Conservation (phyloP, 202 grass and related monocot genomes). For the Zizania palustris region DNA sequence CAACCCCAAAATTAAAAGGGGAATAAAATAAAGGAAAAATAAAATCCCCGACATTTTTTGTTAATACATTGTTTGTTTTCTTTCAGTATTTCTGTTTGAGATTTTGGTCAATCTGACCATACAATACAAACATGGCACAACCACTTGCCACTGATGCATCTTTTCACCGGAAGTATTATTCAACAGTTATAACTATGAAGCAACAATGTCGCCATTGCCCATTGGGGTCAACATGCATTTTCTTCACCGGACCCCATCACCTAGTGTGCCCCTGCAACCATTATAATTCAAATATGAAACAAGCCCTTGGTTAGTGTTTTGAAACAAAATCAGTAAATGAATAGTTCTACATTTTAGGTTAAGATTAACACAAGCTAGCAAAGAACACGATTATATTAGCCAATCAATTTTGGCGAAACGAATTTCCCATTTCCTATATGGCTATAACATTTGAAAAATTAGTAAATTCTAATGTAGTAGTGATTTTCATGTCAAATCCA, state of each 20-base stretch:
- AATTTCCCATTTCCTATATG: not conserved
- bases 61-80: conserved; percentile 46
- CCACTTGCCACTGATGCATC: conserved; percentile 44
- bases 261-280: conserved; percentile 60
- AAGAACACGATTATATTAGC: not conserved
- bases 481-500: not conserved
- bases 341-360: not conserved
- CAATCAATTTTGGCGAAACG: not conserved
- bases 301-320: conserved; percentile 6
- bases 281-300: conserved; percentile 15
- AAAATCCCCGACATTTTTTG: no score
- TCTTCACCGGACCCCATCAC: conserved; percentile 58
- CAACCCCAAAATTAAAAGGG: no score
- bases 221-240: conserved; percentile 16
- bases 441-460: conserved; percentile 19
- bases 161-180: conserved; percentile 63
- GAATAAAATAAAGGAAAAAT: no score
- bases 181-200: conserved; percentile 46
- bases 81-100: conserved; percentile 51
- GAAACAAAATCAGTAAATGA: not conserved
- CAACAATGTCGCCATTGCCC: conserved; percentile 23
- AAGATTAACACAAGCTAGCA: not conserved
- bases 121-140: conserved; percentile 47
- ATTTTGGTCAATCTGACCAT: conserved; percentile 37
- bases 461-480: not conserved